Evolutionary conservation across 768 basidiomycete genomes (phyloP).

Genomic region (Suillus placidus): DNA sequence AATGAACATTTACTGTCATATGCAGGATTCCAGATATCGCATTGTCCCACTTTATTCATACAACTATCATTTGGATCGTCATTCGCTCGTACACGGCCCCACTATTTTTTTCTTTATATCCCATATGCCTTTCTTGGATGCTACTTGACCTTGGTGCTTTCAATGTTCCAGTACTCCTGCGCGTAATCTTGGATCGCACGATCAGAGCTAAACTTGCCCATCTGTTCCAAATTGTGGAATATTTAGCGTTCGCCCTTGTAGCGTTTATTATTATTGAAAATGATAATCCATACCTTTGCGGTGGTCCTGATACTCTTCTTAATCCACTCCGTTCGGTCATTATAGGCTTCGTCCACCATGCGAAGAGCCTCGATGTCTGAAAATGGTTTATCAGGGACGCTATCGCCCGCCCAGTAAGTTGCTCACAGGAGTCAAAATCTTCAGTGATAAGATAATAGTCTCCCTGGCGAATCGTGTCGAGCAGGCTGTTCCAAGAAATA

Average conservation of each 20-base stretch:
- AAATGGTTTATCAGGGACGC: background rate
- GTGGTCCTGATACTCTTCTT: conserved; percentile 88
- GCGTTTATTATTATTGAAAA: background rate
- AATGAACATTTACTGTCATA: conserved; percentile 17
- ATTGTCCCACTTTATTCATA: conserved; percentile 11
- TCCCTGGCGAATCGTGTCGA: conserved; percentile 75
- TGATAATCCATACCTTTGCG: conserved; percentile 54
- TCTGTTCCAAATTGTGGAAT: conserved; percentile 43
- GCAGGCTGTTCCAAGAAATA: conserved; percentile 44
- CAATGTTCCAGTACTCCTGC: conserved; percentile 84
- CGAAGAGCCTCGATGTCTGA: conserved; percentile 78
- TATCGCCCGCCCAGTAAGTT: background rate
- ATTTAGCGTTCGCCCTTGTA: background rate
- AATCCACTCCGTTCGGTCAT: conserved; percentile 84
- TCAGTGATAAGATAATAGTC: conserved; percentile 86
- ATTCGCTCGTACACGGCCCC: background rate
- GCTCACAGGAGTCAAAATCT: conserved; percentile 91
- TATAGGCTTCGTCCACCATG: conserved; percentile 90
- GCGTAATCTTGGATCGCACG: conserved; percentile 92
- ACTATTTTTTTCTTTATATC: background rate
- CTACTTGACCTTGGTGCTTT: conserved; percentile 43
- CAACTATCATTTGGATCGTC: conserved; percentile 15
- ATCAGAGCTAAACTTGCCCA: conserved; percentile 98
- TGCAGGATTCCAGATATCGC: conserved; percentile 20
- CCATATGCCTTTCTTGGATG: conserved; percentile 3